Percentiles rank a stretch among this genome's conserved stretches.
phyloP scores from a whole-genome alignment of 139 green algal species.

The Asterochloris sp. region DNA sequence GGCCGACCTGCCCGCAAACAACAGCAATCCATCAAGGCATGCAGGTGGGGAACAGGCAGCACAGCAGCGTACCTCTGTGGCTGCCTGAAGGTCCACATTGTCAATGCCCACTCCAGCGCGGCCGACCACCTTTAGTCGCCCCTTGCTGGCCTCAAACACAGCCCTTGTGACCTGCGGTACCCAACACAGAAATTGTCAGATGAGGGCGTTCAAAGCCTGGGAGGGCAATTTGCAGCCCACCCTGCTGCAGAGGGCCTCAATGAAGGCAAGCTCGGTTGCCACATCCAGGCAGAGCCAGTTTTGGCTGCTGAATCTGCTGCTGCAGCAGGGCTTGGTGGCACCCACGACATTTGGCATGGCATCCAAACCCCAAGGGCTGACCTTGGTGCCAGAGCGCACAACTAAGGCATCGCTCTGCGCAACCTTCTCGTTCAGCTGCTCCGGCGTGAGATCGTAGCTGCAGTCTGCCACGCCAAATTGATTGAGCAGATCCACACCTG shows the following conservation, averaged over 20 bases:
- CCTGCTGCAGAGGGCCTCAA: background rate
- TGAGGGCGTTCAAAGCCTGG: no score
- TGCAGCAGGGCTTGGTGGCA: no score
- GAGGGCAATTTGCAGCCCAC: background rate
- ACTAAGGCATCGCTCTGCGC: conserved; percentile 80
- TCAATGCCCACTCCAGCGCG: conserved; percentile 94
- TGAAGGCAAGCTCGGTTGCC: no score
- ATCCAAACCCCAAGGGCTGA: conserved; percentile 15
- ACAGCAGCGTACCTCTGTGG: conserved; percentile 66
- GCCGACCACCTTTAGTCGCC: conserved; percentile 93
- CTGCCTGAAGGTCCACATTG: conserved; percentile 93
- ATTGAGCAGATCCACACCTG: conserved; percentile 80
- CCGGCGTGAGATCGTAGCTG: conserved; percentile 70
- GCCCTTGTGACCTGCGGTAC: conserved; percentile 68
- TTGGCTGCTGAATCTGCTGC: background rate
- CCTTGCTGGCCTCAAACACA: conserved; percentile 90
- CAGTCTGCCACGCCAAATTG: conserved; percentile 62
- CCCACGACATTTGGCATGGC: no score
- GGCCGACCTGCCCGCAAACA: no score
- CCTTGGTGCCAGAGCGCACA: conserved; percentile 88
- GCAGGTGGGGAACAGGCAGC: no score
- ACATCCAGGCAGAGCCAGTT: background rate
- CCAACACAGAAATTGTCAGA: background rate
- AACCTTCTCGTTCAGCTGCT: conserved; percentile 76
- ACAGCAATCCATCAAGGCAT: no score